These are phyloP conservation scores for Lentinus brumalis DNA, from an alignment of 768 basidiomycete species.

Conservation along the genomic window DNA sequence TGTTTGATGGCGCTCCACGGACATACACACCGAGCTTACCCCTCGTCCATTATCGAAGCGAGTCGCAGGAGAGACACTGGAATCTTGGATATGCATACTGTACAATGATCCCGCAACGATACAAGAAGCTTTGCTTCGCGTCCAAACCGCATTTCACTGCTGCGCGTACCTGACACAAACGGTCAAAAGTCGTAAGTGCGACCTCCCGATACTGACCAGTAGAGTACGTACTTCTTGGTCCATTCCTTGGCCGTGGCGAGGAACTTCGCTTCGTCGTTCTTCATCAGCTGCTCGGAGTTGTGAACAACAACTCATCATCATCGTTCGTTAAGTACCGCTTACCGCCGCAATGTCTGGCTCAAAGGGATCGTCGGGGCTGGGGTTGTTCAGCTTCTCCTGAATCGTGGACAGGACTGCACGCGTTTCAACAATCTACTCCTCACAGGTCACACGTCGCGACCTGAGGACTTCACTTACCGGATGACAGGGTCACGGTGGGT, in stretches of 20 bases:
- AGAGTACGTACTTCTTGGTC: constrained; percentile 70
- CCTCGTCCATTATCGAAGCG: too few relatives aligned
- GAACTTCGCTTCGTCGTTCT: constrained; percentile 78
- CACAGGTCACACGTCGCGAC: not conserved
- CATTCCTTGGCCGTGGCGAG: constrained; percentile 76
- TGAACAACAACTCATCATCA: not conserved
- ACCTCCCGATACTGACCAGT: too few relatives aligned
- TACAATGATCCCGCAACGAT: not conserved
- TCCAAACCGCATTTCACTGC: not conserved
- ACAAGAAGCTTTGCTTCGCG: not conserved
- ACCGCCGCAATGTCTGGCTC: constrained; percentile 87
- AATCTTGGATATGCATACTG: not conserved
- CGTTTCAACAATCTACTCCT: not conserved
- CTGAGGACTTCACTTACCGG: constrained; percentile 46
- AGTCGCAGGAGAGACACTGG: too few relatives aligned
- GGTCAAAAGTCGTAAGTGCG: not conserved
- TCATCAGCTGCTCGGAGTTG: constrained; percentile 53
- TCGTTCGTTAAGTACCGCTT: constrained; percentile 24
- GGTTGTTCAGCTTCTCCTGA: constrained; percentile 86
- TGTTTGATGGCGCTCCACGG: too few relatives aligned
- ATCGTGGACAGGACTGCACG: constrained; percentile 68
- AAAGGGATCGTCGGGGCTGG: constrained; percentile 86
- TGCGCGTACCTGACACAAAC: constrained; percentile 6
- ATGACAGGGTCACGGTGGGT: constrained; percentile 72
- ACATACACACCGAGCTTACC: too few relatives aligned